Evolutionary conservation across 768 basidiomycete species (phyloP).

Genomic region (Lactifluus rugatus): DNA sequence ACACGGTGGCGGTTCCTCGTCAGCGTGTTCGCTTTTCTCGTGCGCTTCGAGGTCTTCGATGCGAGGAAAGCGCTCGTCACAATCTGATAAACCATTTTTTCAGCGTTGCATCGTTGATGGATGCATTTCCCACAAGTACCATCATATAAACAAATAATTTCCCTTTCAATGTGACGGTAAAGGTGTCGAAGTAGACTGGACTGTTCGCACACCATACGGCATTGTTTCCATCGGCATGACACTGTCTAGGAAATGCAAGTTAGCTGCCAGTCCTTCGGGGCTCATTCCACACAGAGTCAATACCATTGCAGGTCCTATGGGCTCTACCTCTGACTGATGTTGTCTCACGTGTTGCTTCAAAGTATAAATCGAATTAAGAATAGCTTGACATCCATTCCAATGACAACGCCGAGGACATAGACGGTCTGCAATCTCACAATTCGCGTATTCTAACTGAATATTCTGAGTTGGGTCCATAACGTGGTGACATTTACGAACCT

Average conservation of each 20-base stretch:
- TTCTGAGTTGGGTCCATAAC: conserved; percentile 1
- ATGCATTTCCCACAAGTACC: neutral
- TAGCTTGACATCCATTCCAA: conserved; percentile 14
- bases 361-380: conserved; percentile 17
- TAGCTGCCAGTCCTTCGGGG: neutral
- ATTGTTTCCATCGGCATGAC: conserved; percentile 17
- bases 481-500: conserved; percentile 11
- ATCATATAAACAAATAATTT: conserved; percentile 8
- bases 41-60: conserved; percentile 7
- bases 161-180: conserved; percentile 11
- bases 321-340: conserved; percentile 12
- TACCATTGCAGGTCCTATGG: conserved; percentile 12
- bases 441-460: conserved; percentile 14
- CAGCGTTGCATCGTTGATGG: neutral
- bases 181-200: conserved; percentile 10
- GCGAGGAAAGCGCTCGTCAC: conserved; percentile 14
- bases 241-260: conserved; percentile 11
- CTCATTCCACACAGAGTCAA: neutral
- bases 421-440: conserved; percentile 10
- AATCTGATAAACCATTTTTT: conserved; percentile 8
- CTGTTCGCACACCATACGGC: conserved; percentile 17
- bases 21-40: conserved; percentile 9
- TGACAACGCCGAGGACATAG: conserved; percentile 13
- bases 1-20: conserved; percentile 4
- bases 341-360: conserved; percentile 17